These are phyloP conservation scores for Capronia americana DNA, from an alignment of 2,329 filamentous ascomycete genomes.

Conservation along the genomic window DNA sequence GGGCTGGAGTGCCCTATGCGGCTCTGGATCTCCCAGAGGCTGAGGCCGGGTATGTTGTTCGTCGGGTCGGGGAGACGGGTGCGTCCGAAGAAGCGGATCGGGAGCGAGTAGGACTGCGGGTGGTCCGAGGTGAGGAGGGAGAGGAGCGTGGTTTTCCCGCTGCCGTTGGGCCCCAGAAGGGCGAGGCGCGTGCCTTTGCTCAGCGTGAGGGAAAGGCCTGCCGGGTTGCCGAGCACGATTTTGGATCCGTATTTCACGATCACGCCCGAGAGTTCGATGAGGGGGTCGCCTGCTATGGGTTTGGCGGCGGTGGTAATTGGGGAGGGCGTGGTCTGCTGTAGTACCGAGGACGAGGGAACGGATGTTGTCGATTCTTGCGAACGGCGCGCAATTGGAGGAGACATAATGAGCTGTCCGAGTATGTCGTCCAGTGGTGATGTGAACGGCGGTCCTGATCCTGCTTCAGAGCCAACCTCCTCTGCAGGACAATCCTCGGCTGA, in stretches of 20 bases:
- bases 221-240: slow-evolving; percentile 72
- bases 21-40: slow-evolving; percentile 89
- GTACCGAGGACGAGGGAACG: background rate
- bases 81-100: slow-evolving; percentile 83
- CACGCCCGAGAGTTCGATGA: slow-evolving; percentile 89
- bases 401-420: background rate
- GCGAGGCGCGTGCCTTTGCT: slow-evolving; percentile 86
- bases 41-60: slow-evolving; percentile 71
- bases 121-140: slow-evolving; percentile 95
- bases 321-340: background rate
- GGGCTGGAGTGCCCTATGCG: slow-evolving; percentile 92
- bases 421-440: slow-evolving; percentile 13
- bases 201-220: slow-evolving; percentile 82
- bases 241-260: slow-evolving; percentile 80
- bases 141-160: slow-evolving; percentile 92
- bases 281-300: slow-evolving; percentile 62
- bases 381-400: background rate
- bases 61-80: slow-evolving; percentile 74
- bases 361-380: background rate
- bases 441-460: background rate
- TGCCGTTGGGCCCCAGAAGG: slow-evolving; percentile 90
- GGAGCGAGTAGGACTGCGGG: slow-evolving; percentile 88
- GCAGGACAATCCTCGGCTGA: slow-evolving; percentile 7
- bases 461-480: background rate
- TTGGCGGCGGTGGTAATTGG: background rate